Evolutionary conservation across 2,329 filamentous ascomycete species (phyloP).

Genomic region (Hawksworthiomyces lignivorus): DNA sequence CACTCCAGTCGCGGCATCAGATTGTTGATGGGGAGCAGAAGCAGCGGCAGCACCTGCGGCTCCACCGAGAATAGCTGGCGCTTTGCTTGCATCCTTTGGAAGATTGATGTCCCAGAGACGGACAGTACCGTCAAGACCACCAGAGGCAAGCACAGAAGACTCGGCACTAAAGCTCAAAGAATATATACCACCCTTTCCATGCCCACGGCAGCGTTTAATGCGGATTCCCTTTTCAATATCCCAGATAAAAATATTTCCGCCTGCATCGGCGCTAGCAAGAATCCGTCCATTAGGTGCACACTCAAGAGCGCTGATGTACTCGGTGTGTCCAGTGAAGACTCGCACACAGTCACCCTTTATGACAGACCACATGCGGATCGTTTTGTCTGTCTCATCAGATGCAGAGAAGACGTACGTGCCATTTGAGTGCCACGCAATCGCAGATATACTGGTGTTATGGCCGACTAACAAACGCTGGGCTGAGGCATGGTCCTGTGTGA

Average conservation of each 20-base stretch:
- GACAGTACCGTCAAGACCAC: constrained; percentile 86
- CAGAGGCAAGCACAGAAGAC: constrained; percentile 81
- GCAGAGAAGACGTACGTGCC: constrained; percentile 89
- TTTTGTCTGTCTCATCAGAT: constrained; percentile 76
- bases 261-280: constrained; percentile 82
- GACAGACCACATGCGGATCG: constrained; percentile 96
- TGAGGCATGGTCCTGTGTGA: constrained; percentile 88
- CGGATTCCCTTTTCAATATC: constrained; percentile 78
- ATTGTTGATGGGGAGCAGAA: constrained; percentile 13
- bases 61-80: constrained; percentile 17
- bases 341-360: constrained; percentile 79
- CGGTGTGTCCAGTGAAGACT: constrained; percentile 84
- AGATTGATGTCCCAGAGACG: constrained; percentile 86
- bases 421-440: constrained; percentile 90
- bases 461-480: constrained; percentile 83
- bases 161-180: constrained; percentile 90
- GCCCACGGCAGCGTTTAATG: constrained; percentile 88
- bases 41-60: not conserved
- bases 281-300: constrained; percentile 84
- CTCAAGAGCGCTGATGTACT: constrained; percentile 76
- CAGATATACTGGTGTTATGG: constrained; percentile 88
- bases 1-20: constrained; percentile 21
- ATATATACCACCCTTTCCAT: constrained; percentile 89
- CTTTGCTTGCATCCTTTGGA: constrained; percentile 56
- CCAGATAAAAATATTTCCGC: constrained; percentile 90